Percentiles rank a stretch among this genome's conserved stretches.
These are phyloP conservation scores for Trichoderma sp. DNA, from an alignment of 2,329 filamentous ascomycete genomes.

Conservation along the genomic window DNA sequence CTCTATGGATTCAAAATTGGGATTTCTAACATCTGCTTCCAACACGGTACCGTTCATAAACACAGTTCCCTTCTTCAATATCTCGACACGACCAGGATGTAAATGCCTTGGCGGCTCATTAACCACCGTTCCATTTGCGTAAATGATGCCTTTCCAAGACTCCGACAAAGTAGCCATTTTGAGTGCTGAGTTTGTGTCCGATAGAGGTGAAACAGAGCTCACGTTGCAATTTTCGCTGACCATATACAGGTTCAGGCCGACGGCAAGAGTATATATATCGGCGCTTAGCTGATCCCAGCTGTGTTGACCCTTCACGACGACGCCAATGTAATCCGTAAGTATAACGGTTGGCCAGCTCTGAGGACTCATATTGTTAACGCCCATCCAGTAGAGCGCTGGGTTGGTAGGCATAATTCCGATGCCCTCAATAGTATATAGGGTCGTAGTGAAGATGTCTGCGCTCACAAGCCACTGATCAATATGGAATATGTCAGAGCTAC, in stretches of 20 bases:
- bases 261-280: conserved; percentile 39
- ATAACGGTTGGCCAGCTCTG: conserved; percentile 40
- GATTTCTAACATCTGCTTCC: conserved; percentile 33
- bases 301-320: conserved; percentile 35
- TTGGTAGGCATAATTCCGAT: conserved; percentile 42
- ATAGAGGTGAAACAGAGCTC: conserved; percentile 34
- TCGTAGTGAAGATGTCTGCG: conserved; percentile 36
- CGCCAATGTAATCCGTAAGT: conserved; percentile 40
- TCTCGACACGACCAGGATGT: conserved; percentile 31
- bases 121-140: conserved; percentile 38
- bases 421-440: conserved; percentile 36
- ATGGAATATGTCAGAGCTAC: conserved; percentile 35
- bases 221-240: conserved; percentile 41
- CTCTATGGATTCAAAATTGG: conserved; percentile 28
- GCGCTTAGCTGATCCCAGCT: conserved; percentile 39
- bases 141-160: conserved; percentile 40
- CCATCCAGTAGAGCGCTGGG: conserved; percentile 43
- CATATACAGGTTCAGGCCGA: conserved; percentile 40
- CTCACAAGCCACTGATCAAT: conserved; percentile 42
- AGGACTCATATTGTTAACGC: conserved; percentile 38
- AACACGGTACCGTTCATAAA: conserved; percentile 36
- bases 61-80: conserved; percentile 36
- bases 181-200: not conserved
- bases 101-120: conserved; percentile 34
- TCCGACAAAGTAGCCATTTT: conserved; percentile 6